Conservation (phyloP, 768 basidiomycete species). For the Amanita exitialis region DNA sequence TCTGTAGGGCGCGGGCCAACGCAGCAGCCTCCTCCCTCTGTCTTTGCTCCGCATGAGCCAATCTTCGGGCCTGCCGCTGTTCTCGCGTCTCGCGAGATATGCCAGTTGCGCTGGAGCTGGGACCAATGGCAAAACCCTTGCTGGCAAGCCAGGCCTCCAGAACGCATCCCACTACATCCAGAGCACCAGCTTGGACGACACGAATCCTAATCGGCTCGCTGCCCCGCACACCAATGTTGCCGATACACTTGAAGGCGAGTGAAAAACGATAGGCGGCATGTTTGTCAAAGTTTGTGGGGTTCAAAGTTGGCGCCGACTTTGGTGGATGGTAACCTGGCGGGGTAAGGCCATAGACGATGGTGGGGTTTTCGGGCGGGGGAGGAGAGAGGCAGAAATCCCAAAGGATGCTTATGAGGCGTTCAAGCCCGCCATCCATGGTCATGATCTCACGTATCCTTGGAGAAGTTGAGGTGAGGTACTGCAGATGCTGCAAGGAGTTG, state of each 20-base stretch:
- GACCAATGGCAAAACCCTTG: constrained; percentile 80
- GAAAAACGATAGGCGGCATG: constrained; percentile 84
- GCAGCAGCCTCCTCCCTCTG: constrained; percentile 53
- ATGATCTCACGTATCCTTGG: constrained; percentile 97
- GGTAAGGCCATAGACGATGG: constrained; percentile 67
- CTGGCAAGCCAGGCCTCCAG: constrained; percentile 88
- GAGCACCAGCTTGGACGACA: constrained; percentile 89
- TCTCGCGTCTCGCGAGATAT: constrained; percentile 67
- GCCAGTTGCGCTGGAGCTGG: constrained; percentile 68
- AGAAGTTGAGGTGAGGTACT: constrained; percentile 94
- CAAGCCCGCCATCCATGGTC: constrained; percentile 95
- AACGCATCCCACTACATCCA: constrained; percentile 90
- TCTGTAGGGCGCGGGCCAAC: constrained; percentile 46
- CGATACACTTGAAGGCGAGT: constrained; percentile 92
- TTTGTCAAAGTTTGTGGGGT: constrained; percentile 65
- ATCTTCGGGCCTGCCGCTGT: constrained; percentile 53
- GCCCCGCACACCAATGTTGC: constrained; percentile 96
- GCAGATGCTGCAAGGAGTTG: constrained; percentile 93
- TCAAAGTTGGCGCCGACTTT: constrained; percentile 49
- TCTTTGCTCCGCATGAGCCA: constrained; percentile 43
- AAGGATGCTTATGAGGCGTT: constrained; percentile 87
- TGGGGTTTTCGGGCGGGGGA: constrained; percentile 71
- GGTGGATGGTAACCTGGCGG: constrained; percentile 51
- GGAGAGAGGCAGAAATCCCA: constrained; percentile 82
- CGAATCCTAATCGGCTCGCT: constrained; percentile 83